phyloP scores from a whole-genome alignment of 495 filamentous ascomycete species.

The Neurospora sp. region DNA sequence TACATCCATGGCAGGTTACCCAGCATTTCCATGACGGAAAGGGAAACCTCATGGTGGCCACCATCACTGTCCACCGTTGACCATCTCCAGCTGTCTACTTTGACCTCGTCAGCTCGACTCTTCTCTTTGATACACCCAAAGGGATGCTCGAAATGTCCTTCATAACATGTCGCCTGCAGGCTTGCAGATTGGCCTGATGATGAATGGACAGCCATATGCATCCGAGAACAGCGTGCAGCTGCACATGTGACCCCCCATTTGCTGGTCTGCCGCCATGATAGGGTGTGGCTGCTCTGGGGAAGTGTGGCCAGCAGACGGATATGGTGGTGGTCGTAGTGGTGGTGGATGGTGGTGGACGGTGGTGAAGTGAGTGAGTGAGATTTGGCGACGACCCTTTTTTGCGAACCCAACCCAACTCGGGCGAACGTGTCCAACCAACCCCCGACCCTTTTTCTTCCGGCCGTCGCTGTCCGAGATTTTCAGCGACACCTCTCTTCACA shows the following conservation, averaged over 20 bases:
- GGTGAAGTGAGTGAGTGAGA: not conserved
- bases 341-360: not conserved
- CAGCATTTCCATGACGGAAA: not conserved
- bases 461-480: not conserved
- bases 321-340: not conserved
- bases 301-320: slow-evolving; percentile 1
- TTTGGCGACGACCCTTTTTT: not conserved
- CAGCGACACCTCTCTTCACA: not conserved
- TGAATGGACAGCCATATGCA: slow-evolving; percentile 23
- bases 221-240: slow-evolving; percentile 21
- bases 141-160: slow-evolving; percentile 9
- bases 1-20: not conserved
- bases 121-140: not conserved
- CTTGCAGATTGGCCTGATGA: slow-evolving; percentile 6
- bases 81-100: not conserved
- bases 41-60: not conserved
- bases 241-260: slow-evolving; percentile 25
- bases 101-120: not conserved
- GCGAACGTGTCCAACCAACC: not conserved
- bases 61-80: not conserved
- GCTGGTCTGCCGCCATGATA: slow-evolving; percentile 19
- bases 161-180: slow-evolving; percentile 17
- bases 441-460: not conserved
- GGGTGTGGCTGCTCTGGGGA: slow-evolving; percentile 18
- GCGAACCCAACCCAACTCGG: not conserved